phyloP scores from a whole-genome alignment of 2,329 filamentous ascomycete species.

The Alternaria angustiovoidea region DNA sequence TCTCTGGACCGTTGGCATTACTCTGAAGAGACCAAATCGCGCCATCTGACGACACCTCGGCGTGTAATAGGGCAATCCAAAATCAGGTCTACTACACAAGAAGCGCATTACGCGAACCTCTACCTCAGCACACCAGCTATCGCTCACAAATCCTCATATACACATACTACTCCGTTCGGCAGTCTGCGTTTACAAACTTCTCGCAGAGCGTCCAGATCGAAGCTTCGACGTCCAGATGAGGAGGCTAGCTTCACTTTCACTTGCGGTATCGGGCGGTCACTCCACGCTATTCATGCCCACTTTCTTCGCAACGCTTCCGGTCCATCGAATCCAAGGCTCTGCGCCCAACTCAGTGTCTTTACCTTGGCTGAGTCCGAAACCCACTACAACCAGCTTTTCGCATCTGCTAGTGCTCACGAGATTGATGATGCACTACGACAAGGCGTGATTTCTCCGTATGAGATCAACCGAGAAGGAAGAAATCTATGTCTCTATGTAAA shows the following conservation, averaged over 20 bases:
- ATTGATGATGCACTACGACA: conserved; percentile 18
- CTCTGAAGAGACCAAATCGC: neutral
- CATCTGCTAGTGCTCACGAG: conserved; percentile 10
- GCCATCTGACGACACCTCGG: neutral
- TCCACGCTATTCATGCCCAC: conserved; percentile 6
- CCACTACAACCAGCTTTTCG: conserved; percentile 12
- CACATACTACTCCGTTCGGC: conserved; percentile 8
- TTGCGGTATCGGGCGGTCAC: conserved; percentile 6
- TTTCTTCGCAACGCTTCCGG: conserved; percentile 1
- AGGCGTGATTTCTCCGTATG: conserved; percentile 24
- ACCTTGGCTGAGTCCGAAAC: neutral
- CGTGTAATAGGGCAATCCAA: neutral
- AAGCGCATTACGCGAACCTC: neutral
- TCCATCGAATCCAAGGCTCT: neutral
- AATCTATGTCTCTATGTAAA: conserved; percentile 19
- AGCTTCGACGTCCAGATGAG: neutral
- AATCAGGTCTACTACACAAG: neutral
- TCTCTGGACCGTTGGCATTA: conserved; percentile 15
- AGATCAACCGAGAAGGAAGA: neutral
- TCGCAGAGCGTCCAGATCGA: neutral
- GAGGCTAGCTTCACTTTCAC: conserved; percentile 11
- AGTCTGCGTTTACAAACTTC: conserved; percentile 5
- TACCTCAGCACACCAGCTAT: neutral
- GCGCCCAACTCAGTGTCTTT: conserved; percentile 15
- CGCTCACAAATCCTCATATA: neutral